These are phyloP conservation scores for Dryadomyces sulphureus DNA, from an alignment of 2,329 filamentous ascomycete species.

Conservation along the genomic window DNA sequence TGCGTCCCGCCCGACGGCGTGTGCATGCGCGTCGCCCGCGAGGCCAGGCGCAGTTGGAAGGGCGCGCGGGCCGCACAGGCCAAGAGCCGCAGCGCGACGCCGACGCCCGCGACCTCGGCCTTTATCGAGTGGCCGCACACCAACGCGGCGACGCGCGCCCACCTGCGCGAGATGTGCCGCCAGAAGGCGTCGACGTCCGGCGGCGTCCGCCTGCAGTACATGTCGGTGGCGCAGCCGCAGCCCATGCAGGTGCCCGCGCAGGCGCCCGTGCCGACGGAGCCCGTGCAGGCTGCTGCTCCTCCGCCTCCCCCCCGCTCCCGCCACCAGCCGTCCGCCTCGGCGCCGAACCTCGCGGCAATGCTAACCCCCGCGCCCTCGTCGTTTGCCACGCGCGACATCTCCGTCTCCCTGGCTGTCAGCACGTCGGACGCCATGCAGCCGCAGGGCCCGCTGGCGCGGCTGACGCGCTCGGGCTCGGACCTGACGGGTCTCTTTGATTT, in stretches of 20 bases:
- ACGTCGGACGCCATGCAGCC: constrained; percentile 52
- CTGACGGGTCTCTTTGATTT: not conserved
- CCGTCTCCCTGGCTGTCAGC: constrained; percentile 42
- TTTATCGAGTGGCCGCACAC: constrained; percentile 52
- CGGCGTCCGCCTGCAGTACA: constrained; percentile 27
- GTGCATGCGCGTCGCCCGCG: constrained; percentile 48
- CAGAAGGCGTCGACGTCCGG: constrained; percentile 30
- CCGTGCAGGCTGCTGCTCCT: not conserved
- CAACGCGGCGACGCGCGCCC: constrained; percentile 44
- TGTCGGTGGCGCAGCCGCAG: constrained; percentile 39
- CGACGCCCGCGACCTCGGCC: constrained; percentile 28
- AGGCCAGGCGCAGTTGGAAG: constrained; percentile 53
- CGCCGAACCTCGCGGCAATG: constrained; percentile 9
- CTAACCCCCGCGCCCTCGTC: constrained; percentile 26
- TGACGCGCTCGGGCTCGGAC: constrained; percentile 26
- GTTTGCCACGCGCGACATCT: constrained; percentile 48
- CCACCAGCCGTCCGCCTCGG: not conserved
- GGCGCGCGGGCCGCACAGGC: constrained; percentile 28
- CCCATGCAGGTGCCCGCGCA: constrained; percentile 38
- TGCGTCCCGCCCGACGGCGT: constrained; percentile 51
- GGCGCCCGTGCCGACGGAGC: constrained; percentile 7
- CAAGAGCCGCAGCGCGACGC: constrained; percentile 40
- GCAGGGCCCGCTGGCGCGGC: constrained; percentile 43
- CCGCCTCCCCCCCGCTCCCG: not conserved
- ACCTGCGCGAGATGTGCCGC: constrained; percentile 49